phyloP scores from a whole-genome alignment of 2,329 filamentous ascomycete genomes.

The Fusarium marasasianum region DNA sequence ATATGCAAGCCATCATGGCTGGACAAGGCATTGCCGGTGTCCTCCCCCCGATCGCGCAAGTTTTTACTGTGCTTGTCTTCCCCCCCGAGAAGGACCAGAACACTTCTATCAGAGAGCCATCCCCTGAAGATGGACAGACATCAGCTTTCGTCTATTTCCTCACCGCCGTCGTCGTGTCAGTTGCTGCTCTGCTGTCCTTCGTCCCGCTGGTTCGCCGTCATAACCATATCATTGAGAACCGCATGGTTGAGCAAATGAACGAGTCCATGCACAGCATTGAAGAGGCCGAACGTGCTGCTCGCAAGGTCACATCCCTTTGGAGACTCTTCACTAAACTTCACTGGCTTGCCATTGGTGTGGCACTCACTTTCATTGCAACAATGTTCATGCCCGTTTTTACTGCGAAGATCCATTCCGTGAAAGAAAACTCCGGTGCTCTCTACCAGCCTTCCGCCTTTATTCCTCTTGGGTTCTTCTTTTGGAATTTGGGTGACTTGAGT shows the following conservation, averaged over 20 bases:
- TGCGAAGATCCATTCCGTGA: slow-evolving; percentile 64
- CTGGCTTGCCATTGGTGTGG: slow-evolving; percentile 80
- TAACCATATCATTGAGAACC: slow-evolving; percentile 60
- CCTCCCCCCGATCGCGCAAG: slow-evolving; percentile 86
- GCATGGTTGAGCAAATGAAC: slow-evolving; percentile 59
- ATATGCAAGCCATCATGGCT: slow-evolving; percentile 96
- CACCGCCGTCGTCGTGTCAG: slow-evolving; percentile 81
- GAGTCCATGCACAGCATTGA: slow-evolving; percentile 62
- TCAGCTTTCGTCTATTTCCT: slow-evolving; percentile 93
- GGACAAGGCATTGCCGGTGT: slow-evolving; percentile 94
- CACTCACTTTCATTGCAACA: slow-evolving; percentile 81
- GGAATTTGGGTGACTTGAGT: slow-evolving; percentile 88
- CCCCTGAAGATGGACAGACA: slow-evolving; percentile 44
- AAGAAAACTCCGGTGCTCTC: slow-evolving; percentile 58
- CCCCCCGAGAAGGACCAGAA: slow-evolving; percentile 50
- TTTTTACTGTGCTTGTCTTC: slow-evolving; percentile 76
- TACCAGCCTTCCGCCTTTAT: slow-evolving; percentile 84
- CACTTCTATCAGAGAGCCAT: slow-evolving; percentile 35
- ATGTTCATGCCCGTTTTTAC: slow-evolving; percentile 98
- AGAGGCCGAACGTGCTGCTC: slow-evolving; percentile 61
- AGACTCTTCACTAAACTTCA: slow-evolving; percentile 79
- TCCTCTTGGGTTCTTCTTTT: slow-evolving; percentile 88
- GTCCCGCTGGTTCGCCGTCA: slow-evolving; percentile 74
- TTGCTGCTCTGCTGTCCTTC: slow-evolving; percentile 76
- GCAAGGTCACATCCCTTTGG: slow-evolving; percentile 64